These are phyloP conservation scores for Brassica cretica DNA, from an alignment of 345 rosid species.

Conservation along the genomic window DNA sequence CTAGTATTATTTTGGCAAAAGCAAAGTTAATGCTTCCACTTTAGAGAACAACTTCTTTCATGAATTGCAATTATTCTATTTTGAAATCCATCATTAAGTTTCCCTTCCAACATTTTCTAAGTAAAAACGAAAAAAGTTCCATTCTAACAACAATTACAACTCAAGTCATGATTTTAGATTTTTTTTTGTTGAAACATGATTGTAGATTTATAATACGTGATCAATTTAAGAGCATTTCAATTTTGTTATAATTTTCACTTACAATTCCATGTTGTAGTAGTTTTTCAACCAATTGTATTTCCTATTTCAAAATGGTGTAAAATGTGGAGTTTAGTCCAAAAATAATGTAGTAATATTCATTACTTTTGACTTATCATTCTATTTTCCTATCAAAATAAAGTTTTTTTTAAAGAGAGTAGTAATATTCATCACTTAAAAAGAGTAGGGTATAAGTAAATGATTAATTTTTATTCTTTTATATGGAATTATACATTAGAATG, in stretches of 20 bases:
- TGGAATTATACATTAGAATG: background rate
- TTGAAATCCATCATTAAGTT: constrained; percentile 29
- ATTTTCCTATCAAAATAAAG: background rate
- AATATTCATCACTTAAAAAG: background rate
- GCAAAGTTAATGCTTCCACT: constrained; percentile 46
- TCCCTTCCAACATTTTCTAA: background rate
- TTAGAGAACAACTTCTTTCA: constrained; percentile 52
- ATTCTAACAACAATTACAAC: constrained; percentile 15
- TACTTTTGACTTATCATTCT: no score
- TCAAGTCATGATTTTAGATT: background rate
- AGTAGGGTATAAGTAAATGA: background rate
- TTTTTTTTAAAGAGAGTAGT: background rate
- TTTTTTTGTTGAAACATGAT: constrained; percentile 3
- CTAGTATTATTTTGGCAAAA: constrained; percentile 11
- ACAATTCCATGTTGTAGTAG: background rate
- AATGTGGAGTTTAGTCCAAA: background rate
- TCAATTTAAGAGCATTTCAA: background rate
- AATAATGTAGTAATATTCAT: no score
- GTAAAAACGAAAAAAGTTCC: background rate
- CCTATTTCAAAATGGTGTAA: background rate
- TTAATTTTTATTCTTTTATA: background rate
- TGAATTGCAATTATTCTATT: constrained; percentile 36
- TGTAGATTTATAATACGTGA: background rate
- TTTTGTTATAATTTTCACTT: background rate
- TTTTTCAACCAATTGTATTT: background rate